Evolutionary conservation across 805 yeast species (phyloP).

Genomic region (Candida vartiovaarae): DNA sequence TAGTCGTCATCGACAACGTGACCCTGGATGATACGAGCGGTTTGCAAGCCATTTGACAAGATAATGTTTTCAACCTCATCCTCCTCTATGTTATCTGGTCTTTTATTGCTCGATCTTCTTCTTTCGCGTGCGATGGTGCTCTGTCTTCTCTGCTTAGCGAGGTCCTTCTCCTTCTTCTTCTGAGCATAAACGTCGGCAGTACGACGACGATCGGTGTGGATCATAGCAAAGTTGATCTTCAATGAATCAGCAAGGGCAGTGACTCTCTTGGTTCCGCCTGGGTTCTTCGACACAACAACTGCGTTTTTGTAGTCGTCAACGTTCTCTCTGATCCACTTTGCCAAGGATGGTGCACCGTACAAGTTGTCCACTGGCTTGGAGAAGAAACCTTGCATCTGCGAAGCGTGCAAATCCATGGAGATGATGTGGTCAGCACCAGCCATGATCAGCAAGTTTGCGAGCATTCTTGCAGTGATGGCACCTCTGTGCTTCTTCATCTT

Average conservation of each 20-base stretch:
- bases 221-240: constrained; percentile 96
- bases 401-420: constrained; percentile 92
- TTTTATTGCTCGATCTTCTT: constrained; percentile 34
- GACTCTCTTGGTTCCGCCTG: constrained; percentile 98
- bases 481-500: constrained; percentile 99
- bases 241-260: constrained; percentile 96
- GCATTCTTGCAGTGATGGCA: constrained; percentile 97
- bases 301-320: constrained; percentile 80
- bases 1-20: constrained; percentile 91
- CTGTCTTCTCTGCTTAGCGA: constrained; percentile 34
- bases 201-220: constrained; percentile 95
- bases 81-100: constrained; percentile 36
- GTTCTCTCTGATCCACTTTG: constrained; percentile 91
- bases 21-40: constrained; percentile 94
- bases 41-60: constrained; percentile 75
- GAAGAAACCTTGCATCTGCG: constrained; percentile 99
- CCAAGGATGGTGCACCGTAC: constrained; percentile 94
- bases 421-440: constrained; percentile 99
- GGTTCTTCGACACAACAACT: constrained; percentile 97
- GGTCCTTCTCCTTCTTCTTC: constrained; percentile 26
- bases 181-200: constrained; percentile 53
- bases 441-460: constrained; percentile 90
- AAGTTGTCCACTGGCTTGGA: constrained; percentile 95
- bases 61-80: constrained; percentile 62
- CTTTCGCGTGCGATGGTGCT: constrained; percentile 30